Evolutionary conservation across 495 filamentous ascomycete genomes (phyloP), one percentile per base, ranked within the genome.

Genomic region (Penicillium angulare): DNA sequence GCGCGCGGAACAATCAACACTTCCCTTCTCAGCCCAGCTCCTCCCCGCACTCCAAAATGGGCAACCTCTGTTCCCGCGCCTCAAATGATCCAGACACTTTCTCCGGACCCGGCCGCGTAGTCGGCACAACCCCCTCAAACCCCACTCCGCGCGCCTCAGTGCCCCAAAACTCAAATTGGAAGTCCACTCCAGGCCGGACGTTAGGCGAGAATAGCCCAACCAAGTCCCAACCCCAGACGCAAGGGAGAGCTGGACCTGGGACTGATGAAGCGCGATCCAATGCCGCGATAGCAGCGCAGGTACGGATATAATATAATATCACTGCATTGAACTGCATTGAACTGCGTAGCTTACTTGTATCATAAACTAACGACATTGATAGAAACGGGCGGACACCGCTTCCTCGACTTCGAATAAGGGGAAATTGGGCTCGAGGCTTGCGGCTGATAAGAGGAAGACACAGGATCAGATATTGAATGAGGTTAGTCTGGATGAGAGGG

Each of bases 271-370:
- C 70, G 34, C 55, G 68, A 15, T 57, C 65, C 3, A 82, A 80
- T 53, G 86, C 87, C 0, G 86, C 85, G 0, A 74, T 79, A 36
- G 86, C 87, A 17, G 87, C 86, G 12, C 82, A 88, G 81, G 86
- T 88, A 53, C 36, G 60, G 47, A 22, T 31, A 7, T 17, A 18
- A 29, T 26, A 13, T n/a, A 13, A 38, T n/a, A n/a, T n/a, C n/a
- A 38, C 7, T 2, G 27, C 27, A 2, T 1, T 31, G 27, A 31
- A 31, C 27, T 7, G 2, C 13, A 31, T 31, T 31, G 27, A n/a
- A 38, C 15, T 7, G 10, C 12, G 20, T 24, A 1, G 17, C 12
- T 38, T 2, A 9, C 21, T 26, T n/a, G 7, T 4, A 31, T 32
- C 7, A 20, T 32, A 12, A 35, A 13, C 45, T 48, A 48, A 46